Percentiles rank a stretch among this genome's conserved stretches.
phyloP scores from a whole-genome alignment of 768 basidiomycete species.

The Agrocybe chaxingu region DNA sequence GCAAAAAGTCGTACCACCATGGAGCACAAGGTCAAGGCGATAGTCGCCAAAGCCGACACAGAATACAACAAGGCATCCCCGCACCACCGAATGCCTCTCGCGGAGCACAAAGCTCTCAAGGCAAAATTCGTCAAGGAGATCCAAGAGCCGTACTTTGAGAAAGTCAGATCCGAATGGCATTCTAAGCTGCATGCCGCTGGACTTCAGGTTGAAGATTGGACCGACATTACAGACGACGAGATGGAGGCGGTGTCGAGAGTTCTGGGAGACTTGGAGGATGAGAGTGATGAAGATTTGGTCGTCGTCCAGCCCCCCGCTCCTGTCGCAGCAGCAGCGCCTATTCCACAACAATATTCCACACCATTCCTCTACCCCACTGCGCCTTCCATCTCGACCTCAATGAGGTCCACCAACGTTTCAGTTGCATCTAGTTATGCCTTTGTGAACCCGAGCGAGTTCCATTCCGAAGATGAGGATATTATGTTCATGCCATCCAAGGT shows the following conservation, averaged over 20 bases:
- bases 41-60: constrained; percentile 23
- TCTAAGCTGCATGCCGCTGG: constrained; percentile 26
- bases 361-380: constrained; percentile 14
- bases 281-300: constrained; percentile 24
- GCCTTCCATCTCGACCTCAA: constrained; percentile 30
- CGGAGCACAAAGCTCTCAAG: constrained; percentile 29
- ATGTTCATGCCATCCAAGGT: constrained; percentile 31
- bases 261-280: constrained; percentile 35
- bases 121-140: constrained; percentile 21
- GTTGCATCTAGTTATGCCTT: constrained; percentile 37
- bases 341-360: constrained; percentile 13
- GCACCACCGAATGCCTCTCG: constrained; percentile 14
- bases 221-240: constrained; percentile 36
- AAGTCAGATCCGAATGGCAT: constrained; percentile 41
- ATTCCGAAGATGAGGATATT: constrained; percentile 35
- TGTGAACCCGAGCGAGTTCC: constrained; percentile 40
- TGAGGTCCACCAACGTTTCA: constrained; percentile 32
- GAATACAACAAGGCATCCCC: constrained; percentile 25
- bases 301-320: constrained; percentile 7
- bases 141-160: constrained; percentile 28
- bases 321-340: constrained; percentile 9
- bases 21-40: constrained; percentile 13
- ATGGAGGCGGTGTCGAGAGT: constrained; percentile 28
- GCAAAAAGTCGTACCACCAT: constrained; percentile 6
- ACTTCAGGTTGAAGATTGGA: constrained; percentile 42